Evolutionary conservation across 208 protist species (phyloP).

Genomic region (Trypanosoma cruzi): DNA sequence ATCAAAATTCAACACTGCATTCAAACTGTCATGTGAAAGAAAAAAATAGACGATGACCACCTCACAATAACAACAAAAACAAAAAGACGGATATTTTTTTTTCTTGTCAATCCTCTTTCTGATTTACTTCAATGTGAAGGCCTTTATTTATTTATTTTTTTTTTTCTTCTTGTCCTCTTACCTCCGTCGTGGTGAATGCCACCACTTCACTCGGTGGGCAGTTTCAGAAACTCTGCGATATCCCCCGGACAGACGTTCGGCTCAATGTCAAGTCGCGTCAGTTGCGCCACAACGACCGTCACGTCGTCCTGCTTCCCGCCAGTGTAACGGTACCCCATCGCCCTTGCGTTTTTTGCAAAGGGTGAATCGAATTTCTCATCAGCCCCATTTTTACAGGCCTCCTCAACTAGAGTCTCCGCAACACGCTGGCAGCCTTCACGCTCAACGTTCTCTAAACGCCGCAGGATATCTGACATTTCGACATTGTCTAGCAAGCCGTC

Average conservation of each 20-base stretch:
- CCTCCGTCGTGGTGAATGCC: not conserved
- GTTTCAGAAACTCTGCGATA: conserved; percentile 55
- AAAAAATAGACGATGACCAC: not conserved
- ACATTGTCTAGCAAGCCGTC: conserved; percentile 90
- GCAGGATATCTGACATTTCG: conserved; percentile 57
- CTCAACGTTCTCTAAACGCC: conserved; percentile 42
- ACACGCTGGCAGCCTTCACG: conserved; percentile 55
- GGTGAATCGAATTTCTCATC: conserved; percentile 66
- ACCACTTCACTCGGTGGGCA: conserved; percentile 1
- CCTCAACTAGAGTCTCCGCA: conserved; percentile 54
- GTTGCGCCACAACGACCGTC: conserved; percentile 76
- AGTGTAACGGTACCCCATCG: conserved; percentile 59
- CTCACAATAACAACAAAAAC: not conserved
- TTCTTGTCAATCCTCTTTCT: conserved; percentile 1
- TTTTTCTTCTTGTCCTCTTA: not conserved
- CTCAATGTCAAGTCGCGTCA: conserved; percentile 37
- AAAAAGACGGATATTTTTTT: conserved; percentile 3
- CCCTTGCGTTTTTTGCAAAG: conserved; percentile 71
- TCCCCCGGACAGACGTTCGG: conserved; percentile 41
- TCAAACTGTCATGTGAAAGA: not conserved
- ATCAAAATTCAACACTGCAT: not conserved
- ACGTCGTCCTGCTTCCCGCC: conserved; percentile 91
- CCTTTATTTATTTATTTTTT: not conserved
- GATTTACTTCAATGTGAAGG: no score
- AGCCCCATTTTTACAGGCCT: conserved; percentile 55